Evolutionary conservation across 2,329 filamentous ascomycete species (phyloP), one percentile per base, ranked within the genome.

Genomic region (Pleurostoma richardsiae): DNA sequence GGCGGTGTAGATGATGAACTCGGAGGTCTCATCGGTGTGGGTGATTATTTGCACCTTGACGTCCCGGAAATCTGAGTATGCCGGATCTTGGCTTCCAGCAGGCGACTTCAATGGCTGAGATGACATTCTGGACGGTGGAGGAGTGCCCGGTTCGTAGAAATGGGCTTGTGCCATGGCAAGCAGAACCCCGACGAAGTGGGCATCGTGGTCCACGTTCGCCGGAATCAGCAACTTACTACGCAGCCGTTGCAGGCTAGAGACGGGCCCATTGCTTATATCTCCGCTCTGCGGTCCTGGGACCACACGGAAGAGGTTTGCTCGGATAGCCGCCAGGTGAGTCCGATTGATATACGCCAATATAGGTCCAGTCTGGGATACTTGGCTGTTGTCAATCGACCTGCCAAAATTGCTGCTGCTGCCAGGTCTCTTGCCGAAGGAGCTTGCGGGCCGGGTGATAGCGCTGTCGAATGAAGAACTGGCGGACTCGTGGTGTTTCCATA

Each of bases 81-180:
- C 5, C 29, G 56, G 5, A 52, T 40, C 4, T 7, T 43, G 28
- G 49, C 48, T 42, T 11, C 50, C 41, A 38, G 44, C 45, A 33
- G 50, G 44, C 30, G 49, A 45, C 4, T 48, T 46, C 1, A 58
- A 59, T 45, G 59, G 61, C 28, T 56, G 58, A 3, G 60, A 59
- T 4, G 54, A 51, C 5, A 52, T 30, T 6, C 46, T 45, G 11
- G 51, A 47, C 4, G 45, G 42, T 7, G 11, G 10, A 27, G 28
- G 30, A 5, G 46, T 42, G 1, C 43, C 43, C 19, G 61, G 56
- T 27, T 43, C 51, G 55, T 82, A 80, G 47, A 77, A 77, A 41
- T 76, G 69, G 6, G 69, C 66, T 54, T 83, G 79, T 6, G 79
- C 79, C 73, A 82, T 77, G 41, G 74, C 73, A 10, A 83, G 54